A percentile compares a stretch with the other conserved stretches of the same genome.
Conservation (phyloP, 2,329 filamentous ascomycete genomes). For the Fusarium vanettenii region DNA sequence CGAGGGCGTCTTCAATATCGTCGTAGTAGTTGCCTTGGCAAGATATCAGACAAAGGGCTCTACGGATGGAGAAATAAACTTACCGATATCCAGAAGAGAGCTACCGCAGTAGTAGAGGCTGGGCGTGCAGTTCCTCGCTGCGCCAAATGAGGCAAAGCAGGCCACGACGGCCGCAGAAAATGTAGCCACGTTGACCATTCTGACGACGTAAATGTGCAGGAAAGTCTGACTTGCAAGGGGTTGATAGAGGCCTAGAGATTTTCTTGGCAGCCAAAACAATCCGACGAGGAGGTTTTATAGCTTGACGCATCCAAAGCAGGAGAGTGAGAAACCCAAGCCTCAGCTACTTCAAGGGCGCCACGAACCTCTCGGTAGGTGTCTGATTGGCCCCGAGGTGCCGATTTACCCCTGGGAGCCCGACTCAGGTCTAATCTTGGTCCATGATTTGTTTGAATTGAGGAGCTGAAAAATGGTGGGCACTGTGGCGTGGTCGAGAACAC, state of each 20-base stretch:
- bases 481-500: no score
- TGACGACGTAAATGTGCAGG: background rate
- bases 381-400: background rate
- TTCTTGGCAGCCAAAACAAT: background rate
- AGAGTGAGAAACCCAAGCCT: background rate
- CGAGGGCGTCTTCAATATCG: background rate
- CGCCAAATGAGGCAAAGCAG: background rate
- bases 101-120: background rate
- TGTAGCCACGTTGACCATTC: background rate
- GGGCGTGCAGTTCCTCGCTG: background rate
- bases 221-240: background rate
- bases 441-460: background rate
- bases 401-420: background rate
- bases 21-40: background rate
- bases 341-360: background rate
- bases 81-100: background rate
- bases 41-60: background rate
- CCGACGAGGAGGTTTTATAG: background rate
- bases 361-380: background rate
- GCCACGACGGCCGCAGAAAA: background rate
- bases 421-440: background rate
- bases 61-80: background rate
- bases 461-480: background rate
- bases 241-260: background rate
- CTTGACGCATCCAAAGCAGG: background rate